A percentile compares a stretch with the other conserved stretches of the same genome.
Evolutionary conservation across 768 basidiomycete genomes (phyloP).

Genomic region (Dentipellis fragilis): DNA sequence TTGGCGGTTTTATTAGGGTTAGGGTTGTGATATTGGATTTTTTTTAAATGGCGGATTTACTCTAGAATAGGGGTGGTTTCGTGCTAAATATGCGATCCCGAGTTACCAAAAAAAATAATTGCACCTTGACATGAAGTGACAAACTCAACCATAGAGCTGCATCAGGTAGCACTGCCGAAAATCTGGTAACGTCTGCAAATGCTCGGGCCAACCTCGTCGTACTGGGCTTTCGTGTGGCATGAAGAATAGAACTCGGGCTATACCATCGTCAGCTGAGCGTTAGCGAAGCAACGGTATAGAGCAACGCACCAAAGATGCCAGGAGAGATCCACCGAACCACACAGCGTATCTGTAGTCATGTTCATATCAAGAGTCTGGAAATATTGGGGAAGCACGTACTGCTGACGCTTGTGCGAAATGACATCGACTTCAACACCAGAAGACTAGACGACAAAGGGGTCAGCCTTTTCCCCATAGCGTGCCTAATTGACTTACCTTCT

Average conservation of each 20-base stretch:
- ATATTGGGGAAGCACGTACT: conserved; percentile 32
- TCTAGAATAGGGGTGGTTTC: too few relatives aligned
- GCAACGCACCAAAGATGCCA: conserved; percentile 76
- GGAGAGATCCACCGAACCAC: conserved; percentile 94
- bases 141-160: too few relatives aligned
- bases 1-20: too few relatives aligned
- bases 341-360: conserved; percentile 66
- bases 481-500: conserved; percentile 44
- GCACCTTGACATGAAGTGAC: too few relatives aligned
- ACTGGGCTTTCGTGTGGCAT: conserved; percentile 91
- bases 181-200: conserved; percentile 91
- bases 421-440: conserved; percentile 97
- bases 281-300: not conserved
- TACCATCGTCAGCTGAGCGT: not conserved
- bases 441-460: conserved; percentile 39
- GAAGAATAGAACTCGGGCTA: conserved; percentile 94
- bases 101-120: too few relatives aligned
- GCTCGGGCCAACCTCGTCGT: conserved; percentile 87
- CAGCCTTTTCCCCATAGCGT: not conserved
- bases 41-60: too few relatives aligned
- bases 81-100: too few relatives aligned
- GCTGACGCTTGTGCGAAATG: conserved; percentile 95
- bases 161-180: conserved; percentile 74
- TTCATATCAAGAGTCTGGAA: conserved; percentile 1
- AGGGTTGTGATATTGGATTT: too few relatives aligned